These are phyloP conservation scores for Lasiodiplodia theobromae DNA, from an alignment of 2,329 filamentous ascomycete genomes.

Conservation along the genomic window DNA sequence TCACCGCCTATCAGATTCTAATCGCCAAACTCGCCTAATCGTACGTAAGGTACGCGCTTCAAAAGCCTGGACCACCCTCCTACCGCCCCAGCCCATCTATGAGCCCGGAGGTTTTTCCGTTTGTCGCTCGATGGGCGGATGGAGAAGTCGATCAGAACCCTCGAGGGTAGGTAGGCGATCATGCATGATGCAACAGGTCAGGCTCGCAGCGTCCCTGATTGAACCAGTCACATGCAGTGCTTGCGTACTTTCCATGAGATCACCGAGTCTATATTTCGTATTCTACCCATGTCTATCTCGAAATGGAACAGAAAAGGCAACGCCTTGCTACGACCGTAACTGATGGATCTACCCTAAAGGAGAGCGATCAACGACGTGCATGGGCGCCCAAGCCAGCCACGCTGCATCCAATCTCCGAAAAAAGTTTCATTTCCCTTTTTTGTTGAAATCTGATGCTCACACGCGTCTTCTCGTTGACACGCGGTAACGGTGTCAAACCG, in stretches of 20 bases:
- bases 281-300: background rate
- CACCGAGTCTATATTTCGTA: constrained; percentile 11
- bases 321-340: background rate
- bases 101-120: background rate
- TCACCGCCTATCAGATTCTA: background rate
- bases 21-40: constrained; percentile 15
- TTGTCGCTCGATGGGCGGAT: background rate
- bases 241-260: background rate
- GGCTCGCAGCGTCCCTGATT: background rate
- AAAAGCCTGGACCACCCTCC: background rate
- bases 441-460: background rate
- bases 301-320: background rate
- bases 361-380: constrained; percentile 11
- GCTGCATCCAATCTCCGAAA: constrained; percentile 6
- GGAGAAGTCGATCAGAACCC: background rate
- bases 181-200: background rate
- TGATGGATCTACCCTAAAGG: constrained; percentile 3
- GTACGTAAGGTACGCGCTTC: background rate
- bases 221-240: background rate
- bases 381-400: too few relatives aligned
- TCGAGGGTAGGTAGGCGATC: background rate
- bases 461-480: too few relatives aligned
- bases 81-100: background rate
- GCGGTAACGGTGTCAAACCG: too few relatives aligned
- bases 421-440: background rate